Evolutionary conservation across 2,329 filamentous ascomycete genomes (phyloP), one percentile per base, ranked within the genome.

Genomic region (Hyphodiscus sp.): DNA sequence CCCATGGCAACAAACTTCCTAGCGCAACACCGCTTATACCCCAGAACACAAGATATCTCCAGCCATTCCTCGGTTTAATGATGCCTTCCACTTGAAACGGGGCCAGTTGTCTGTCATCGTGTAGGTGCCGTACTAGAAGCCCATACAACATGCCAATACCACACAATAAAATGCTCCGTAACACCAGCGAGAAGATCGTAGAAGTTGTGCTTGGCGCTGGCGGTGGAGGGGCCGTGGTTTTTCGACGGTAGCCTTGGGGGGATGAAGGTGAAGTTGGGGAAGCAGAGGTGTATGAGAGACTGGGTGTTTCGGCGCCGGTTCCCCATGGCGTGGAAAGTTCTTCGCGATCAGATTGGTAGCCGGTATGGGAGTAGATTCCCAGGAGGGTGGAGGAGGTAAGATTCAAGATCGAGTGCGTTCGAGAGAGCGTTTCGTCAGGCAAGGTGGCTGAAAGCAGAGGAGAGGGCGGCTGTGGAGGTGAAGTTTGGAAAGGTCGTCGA

Each of bases 341-440:
- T 11, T 64, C 55, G 64, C 75, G 69, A 60, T 78, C 71, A 58
- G 71, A 70, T 45, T 79, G 74, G 54, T 80, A 79, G 30, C 79
- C 77, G 0, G 81, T 81, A 7, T 83, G 83, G 11, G 84, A 85
- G 74, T 95, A 99, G 65, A 99, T 99, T 51, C 94, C 92, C 62
- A 87, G 88, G 5, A 99, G 80, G 0, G 94, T 96, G 1, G 90
- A 91, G 10, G 88, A 86, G 3, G 90, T 96, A 56, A 99, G 78
- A 68, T 96, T 95, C 66, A 91, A 75, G 53, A 90, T 81, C 10
- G 90, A 96, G 60, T 86, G 83, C 20, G 85, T 87, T 54, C 89
- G 83, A 29, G 61, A 74, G 1, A 85, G 87, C 3, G 82, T 80
- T 30, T 80, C 79, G 33, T 82, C 85, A 52, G 86, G 73, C 55